These are phyloP conservation scores for Cladophialophora psammophila DNA, from an alignment of 2,329 filamentous ascomycete species.

Conservation along the genomic window DNA sequence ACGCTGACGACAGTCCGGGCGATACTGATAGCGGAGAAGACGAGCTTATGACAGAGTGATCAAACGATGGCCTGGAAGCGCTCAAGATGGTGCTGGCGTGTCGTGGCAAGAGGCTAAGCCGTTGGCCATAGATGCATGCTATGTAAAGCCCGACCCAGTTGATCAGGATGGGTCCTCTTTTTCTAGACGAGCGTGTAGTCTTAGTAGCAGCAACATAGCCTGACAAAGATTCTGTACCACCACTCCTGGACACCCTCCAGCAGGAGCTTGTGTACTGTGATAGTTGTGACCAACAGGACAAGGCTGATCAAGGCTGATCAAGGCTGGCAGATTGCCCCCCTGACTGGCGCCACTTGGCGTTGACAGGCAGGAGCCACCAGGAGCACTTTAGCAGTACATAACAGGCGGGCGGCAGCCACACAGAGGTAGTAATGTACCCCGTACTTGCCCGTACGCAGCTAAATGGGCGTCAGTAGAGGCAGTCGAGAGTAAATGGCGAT, in stretches of 20 bases:
- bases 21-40: constrained; percentile 43
- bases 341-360: constrained; percentile 2
- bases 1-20: constrained; percentile 45
- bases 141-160: background rate
- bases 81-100: background rate
- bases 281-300: background rate
- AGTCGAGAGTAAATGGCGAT: background rate
- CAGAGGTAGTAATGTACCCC: background rate
- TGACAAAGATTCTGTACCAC: background rate
- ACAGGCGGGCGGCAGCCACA: constrained; percentile 7
- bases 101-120: constrained; percentile 16
- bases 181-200: background rate
- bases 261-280: background rate
- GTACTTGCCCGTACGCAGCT: background rate
- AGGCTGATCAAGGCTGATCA: constrained; percentile 3
- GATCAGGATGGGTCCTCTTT: background rate
- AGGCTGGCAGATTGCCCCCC: constrained; percentile 2
- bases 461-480: constrained; percentile 2
- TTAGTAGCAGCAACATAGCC: background rate
- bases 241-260: background rate
- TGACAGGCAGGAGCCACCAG: background rate
- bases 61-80: background rate
- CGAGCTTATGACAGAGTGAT: constrained; percentile 31
- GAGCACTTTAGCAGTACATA: background rate
- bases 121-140: background rate